phyloP scores from a whole-genome alignment of 345 rosid genomes.

The Citrus hindsii region DNA sequence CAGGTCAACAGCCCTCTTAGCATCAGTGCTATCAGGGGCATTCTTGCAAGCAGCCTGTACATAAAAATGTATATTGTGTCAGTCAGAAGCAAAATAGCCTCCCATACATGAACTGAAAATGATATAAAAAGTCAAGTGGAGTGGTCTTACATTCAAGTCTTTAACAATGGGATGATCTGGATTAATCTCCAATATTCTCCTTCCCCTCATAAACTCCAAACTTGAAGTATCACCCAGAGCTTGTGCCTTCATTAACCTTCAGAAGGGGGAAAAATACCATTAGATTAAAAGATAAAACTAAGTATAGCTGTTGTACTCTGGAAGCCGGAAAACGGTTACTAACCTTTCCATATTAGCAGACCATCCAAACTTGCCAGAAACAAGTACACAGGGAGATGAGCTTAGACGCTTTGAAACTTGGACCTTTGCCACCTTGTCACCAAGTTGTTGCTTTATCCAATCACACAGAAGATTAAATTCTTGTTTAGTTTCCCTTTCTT shows the following conservation, averaged over 20 bases:
- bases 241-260: slow-evolving; percentile 98
- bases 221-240: slow-evolving; percentile 94
- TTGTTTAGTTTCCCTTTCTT: slow-evolving; percentile 81
- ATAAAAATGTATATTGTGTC: background rate
- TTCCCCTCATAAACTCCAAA: slow-evolving; percentile 97
- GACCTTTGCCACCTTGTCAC: slow-evolving; percentile 92
- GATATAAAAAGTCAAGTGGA: background rate
- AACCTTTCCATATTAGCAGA: slow-evolving; percentile 99
- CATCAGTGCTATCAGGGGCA: slow-evolving; percentile 77
- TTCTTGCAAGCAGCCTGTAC: slow-evolving; percentile 91
- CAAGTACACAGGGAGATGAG: slow-evolving; percentile 97
- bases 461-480: slow-evolving; percentile 83
- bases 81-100: background rate
- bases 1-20: slow-evolving; percentile 88
- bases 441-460: slow-evolving; percentile 97
- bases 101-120: background rate
- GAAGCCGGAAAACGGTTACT: slow-evolving; percentile 7
- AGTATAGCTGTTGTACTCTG: background rate
- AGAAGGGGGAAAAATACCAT: background rate
- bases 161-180: slow-evolving; percentile 89
- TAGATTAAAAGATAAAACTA: slow-evolving; percentile 3
- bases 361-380: slow-evolving; percentile 98
- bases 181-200: slow-evolving; percentile 92
- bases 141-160: slow-evolving; percentile 70
- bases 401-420: slow-evolving; percentile 91